Base-by-base conservation (phyloP, 441 rosid genomes). In the Rhodomyrtus psidioides region DNA sequence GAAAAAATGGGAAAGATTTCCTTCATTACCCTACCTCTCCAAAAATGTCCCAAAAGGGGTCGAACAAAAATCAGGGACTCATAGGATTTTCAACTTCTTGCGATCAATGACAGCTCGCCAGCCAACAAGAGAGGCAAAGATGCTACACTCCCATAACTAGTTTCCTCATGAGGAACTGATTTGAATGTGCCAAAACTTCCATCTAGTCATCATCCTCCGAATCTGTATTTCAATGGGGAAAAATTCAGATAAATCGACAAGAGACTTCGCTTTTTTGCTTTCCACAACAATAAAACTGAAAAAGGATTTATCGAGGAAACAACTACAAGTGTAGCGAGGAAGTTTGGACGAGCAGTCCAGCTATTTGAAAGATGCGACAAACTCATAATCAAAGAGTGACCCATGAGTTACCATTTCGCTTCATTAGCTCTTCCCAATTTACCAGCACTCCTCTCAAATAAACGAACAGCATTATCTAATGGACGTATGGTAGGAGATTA, bases 161-260 rank as follows among this genome's bases (percentile, higher is more conserved):
- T 46, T 82, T 82, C 54, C 57, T 79, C 51, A 55, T 54, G 34
- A 39, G 42, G 86, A 84, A 83, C 85, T 28, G 76, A 75, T 55
- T 79, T 59, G 8, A 53, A 53, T 26, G 30, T 79, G 46, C 62
- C 82, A 86, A 85, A 81, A 81, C 88, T 83, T 81, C 86, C 84
- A 74, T 83, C 95, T 96, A 95, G 84, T 95, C 98, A 62, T 95
- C 99, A 70, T 96, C 99, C 86, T 96, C 99, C 24, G 99, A 96
- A 91, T 96, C 98, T 96, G 97, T 91, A 90, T 86, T 89, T 58
- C 6, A 0, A 76, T 15, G 0, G 12, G 56, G 76, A 28, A 82
- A 53, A 86, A 21, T 59, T 55, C 57, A 6, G 86, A 51, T 53
- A 79, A 30, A 87, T 57, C 46, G 46, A 58, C 16, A 39, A 54